A percentile compares a stretch with the other conserved stretches of the same genome.
phyloP scores from a whole-genome alignment of 148 eudicot species.

The Fallopia convolvulus region DNA sequence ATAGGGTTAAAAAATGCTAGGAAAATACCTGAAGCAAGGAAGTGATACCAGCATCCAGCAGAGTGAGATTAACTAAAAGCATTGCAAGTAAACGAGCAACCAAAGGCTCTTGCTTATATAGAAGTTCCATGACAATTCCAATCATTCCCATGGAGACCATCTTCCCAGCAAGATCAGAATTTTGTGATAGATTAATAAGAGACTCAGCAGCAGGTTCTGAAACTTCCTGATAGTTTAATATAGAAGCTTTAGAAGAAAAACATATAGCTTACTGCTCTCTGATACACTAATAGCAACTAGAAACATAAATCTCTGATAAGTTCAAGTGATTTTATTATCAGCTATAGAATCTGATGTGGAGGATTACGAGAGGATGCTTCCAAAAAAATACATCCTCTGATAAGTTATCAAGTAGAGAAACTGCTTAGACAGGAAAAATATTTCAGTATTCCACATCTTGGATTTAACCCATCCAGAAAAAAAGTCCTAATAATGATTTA shows the following conservation, averaged over 20 bases:
- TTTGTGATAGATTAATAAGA: slow-evolving; percentile 78
- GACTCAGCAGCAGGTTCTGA: slow-evolving; percentile 92
- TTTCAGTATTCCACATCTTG: neutral
- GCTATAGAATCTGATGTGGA: neutral
- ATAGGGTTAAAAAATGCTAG: neutral
- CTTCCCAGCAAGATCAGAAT: slow-evolving; percentile 56
- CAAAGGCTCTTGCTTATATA: slow-evolving; percentile 55
- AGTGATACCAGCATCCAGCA: slow-evolving; percentile 77
- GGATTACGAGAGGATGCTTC: neutral
- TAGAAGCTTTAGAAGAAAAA: neutral
- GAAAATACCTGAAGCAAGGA: slow-evolving; percentile 84
- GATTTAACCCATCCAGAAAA: neutral
- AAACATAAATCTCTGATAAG: neutral
- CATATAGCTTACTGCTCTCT: neutral
- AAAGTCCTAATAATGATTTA: neutral
- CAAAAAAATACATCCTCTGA: neutral
- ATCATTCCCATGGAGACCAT: slow-evolving; percentile 69
- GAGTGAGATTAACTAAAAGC: slow-evolving; percentile 94
- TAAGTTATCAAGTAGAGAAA: neutral
- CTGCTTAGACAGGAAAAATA: neutral
- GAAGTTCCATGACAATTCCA: slow-evolving; percentile 46
- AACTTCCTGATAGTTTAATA: slow-evolving; percentile 46
- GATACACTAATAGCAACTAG: neutral
- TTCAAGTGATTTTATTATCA: neutral
- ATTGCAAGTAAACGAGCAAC: slow-evolving; percentile 60